Evolutionary conservation across 208 protist genomes (phyloP).

Genomic region (Tetramitus jugosus): DNA sequence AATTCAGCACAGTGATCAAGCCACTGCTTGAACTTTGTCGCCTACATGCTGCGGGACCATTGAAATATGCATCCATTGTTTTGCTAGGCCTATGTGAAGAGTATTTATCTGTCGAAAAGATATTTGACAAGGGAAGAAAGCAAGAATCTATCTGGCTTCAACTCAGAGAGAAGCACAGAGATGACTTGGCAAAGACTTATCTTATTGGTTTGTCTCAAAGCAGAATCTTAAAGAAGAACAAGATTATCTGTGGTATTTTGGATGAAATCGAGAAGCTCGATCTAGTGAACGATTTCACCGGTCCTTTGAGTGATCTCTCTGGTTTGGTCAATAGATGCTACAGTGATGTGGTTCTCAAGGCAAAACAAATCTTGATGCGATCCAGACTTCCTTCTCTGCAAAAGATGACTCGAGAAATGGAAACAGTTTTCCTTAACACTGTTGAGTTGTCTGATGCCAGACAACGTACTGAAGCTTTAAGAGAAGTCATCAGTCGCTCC

Average conservation of each 20-base stretch:
- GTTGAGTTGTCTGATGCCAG: neutral
- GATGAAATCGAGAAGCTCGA: neutral
- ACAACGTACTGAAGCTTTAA: neutral
- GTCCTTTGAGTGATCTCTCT: neutral
- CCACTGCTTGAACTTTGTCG: neutral
- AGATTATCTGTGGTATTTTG: neutral
- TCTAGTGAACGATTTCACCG: neutral
- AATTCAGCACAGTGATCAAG: neutral
- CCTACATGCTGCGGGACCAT: neutral
- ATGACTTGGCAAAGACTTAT: neutral
- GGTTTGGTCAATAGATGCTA: neutral
- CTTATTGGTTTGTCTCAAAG: conserved; percentile 13
- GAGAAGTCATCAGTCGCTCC: neutral
- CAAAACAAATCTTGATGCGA: conserved; percentile 14
- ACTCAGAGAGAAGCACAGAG: neutral
- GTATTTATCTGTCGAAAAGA: conserved; percentile 57
- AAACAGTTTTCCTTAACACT: neutral
- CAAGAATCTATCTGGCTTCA: conserved; percentile 5
- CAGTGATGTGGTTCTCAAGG: neutral
- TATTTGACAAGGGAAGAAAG: conserved; percentile 46
- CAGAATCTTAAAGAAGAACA: conserved; percentile 6
- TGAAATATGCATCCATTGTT: conserved; percentile 26
- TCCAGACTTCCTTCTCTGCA: neutral
- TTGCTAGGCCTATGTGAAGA: conserved; percentile 52
- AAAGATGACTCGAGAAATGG: neutral